phyloP scores from a whole-genome alignment of 2,329 filamentous ascomycete genomes.

The Colletotrichum godetiae region DNA sequence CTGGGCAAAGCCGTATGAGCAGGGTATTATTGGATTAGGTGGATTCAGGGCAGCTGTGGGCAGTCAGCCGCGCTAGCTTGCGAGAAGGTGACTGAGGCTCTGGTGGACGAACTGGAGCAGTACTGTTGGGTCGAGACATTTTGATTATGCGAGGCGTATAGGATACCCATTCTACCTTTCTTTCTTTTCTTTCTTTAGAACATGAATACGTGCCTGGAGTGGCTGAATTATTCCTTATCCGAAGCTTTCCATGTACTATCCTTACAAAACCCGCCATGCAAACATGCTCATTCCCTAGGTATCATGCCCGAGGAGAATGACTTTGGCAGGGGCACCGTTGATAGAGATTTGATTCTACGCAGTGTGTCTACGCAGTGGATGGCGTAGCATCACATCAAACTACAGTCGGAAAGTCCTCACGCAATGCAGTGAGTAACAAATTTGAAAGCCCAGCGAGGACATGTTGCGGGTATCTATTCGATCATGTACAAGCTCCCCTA shows the following conservation, averaged over 20 bases:
- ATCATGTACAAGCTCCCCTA: constrained; percentile 35
- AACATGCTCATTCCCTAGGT: too few relatives aligned
- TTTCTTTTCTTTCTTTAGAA: neutral
- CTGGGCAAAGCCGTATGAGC: too few relatives aligned
- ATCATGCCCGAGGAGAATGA: too few relatives aligned
- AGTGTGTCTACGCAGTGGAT: neutral
- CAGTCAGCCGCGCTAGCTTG: too few relatives aligned
- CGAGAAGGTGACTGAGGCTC: neutral
- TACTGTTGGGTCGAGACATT: neutral
- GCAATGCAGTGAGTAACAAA: neutral
- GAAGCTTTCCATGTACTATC: neutral
- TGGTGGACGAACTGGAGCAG: neutral
- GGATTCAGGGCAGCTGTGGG: neutral
- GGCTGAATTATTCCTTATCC: neutral
- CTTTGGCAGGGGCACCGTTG: too few relatives aligned
- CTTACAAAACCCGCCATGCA: too few relatives aligned
- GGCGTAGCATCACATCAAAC: neutral
- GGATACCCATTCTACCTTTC: constrained; percentile 21
- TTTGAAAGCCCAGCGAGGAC: constrained; percentile 28
- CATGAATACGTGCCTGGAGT: neutral
- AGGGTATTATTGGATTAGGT: neutral
- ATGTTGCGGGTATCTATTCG: constrained; percentile 37
- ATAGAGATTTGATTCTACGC: neutral
- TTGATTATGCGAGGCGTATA: neutral
- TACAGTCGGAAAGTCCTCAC: neutral